These are phyloP conservation scores for Fusarium pininemorale DNA, from an alignment of 2,329 filamentous ascomycete species.

Conservation along the genomic window DNA sequence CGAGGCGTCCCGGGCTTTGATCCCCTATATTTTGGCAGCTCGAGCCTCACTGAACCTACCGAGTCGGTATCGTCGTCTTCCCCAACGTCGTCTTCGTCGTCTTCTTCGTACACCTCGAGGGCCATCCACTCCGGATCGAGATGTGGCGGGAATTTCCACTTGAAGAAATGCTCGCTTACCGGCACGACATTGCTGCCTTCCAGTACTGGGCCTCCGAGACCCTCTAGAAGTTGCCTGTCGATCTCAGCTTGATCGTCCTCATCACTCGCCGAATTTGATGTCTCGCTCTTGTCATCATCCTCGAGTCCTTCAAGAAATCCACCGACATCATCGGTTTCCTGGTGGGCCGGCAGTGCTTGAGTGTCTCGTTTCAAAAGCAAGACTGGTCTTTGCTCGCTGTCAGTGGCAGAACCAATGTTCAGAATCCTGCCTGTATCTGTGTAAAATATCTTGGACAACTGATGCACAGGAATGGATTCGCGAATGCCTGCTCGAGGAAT, in stretches of 20 bases:
- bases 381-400: constrained; percentile 55
- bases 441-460: constrained; percentile 91
- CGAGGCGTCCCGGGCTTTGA: constrained; percentile 13
- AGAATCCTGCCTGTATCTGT: constrained; percentile 89
- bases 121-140: constrained; percentile 92
- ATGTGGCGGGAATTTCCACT: constrained; percentile 67
- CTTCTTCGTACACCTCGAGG: constrained; percentile 78
- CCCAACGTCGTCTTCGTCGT: constrained; percentile 53
- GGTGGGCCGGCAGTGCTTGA: constrained; percentile 10
- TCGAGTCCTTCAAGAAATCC: constrained; percentile 56
- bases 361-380: constrained; percentile 47
- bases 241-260: constrained; percentile 54
- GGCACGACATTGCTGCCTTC: background rate
- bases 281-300: background rate
- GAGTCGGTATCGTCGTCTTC: constrained; percentile 59
- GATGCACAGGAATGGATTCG: constrained; percentile 62
- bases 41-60: constrained; percentile 47
- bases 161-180: background rate
- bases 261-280: constrained; percentile 26
- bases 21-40: constrained; percentile 42
- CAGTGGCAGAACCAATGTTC: constrained; percentile 71
- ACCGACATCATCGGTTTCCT: background rate
- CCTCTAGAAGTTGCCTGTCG: constrained; percentile 54
- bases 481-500: constrained; percentile 57
- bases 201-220: constrained; percentile 12